Evolutionary conservation across 768 basidiomycete genomes (phyloP), one percentile per base, ranked within the genome.

Genomic region (Tulasnella sp.): DNA sequence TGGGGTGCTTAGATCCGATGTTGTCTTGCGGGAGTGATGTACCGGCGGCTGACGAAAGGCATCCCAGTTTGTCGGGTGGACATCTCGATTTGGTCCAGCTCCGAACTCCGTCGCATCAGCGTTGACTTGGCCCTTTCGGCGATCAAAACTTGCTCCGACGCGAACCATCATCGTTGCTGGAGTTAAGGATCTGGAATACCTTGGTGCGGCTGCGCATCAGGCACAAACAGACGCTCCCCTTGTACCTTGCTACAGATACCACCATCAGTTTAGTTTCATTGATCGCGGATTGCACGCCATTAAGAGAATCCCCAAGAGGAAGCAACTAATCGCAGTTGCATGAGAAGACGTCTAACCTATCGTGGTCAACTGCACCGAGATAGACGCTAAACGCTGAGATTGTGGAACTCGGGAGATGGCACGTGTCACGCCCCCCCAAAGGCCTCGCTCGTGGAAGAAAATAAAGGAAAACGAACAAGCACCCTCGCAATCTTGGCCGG

Each of bases 281-380:
- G 12, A 20, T 46, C 16, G 46, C 16, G 18, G 64, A 69, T 34
- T 28, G 9, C 3, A 69, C 64, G 64, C 64, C 64, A 69, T 69
- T 24, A 37, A 69, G 4, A 12, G n/a, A 1, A 31, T 64, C 60
- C 34, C 64, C 64, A 69, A 69, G 64, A 69, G 64, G 64, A 7
- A 64, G n/a, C 28, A 28, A 64, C 24, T 64, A 28, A 24, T 64
- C n/a, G n/a, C 9, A 28, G 37, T 37, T 54, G 54, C 64, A 31
- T 37, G 64, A 69, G 64, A 69, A 69, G 64, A 69, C 64, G 64
- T 20, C 64, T 69, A 69, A 37, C 64, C 64, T 28, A 69, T 69
- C 64, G 64, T 69, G 64, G 64, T 28, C 31, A n/a, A 31, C 31
- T 60, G n/a, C 58, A 60, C 58, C 58, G 64, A 69, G 64, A 37